These are phyloP conservation scores for Venturia effusa DNA, from an alignment of 2,329 filamentous ascomycete genomes.

Conservation along the genomic window DNA sequence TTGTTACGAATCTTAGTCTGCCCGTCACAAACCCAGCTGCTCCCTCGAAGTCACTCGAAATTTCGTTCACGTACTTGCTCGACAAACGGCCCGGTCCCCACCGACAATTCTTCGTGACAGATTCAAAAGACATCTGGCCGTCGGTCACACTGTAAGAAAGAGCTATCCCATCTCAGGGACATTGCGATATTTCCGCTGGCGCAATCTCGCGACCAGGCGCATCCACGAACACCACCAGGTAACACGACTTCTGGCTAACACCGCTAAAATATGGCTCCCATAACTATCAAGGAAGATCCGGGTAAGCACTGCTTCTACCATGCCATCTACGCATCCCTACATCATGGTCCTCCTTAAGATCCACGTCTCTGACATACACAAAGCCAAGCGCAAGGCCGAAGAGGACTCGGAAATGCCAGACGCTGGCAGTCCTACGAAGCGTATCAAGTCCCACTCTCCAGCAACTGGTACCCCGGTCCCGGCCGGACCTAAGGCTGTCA, in stretches of 20 bases:
- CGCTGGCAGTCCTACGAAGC: slow-evolving; percentile 49
- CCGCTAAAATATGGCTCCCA: slow-evolving; percentile 7
- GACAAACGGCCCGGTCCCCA: background rate
- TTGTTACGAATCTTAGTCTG: no score
- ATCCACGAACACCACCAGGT: background rate
- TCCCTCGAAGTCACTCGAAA: background rate
- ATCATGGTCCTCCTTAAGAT: background rate
- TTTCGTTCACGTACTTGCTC: background rate
- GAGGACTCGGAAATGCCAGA: slow-evolving; percentile 45
- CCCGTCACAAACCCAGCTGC: background rate
- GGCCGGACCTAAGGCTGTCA: slow-evolving; percentile 48
- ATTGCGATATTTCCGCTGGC: background rate
- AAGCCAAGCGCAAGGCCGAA: slow-evolving; percentile 60
- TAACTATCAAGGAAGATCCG: background rate
- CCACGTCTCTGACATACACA: slow-evolving; percentile 10
- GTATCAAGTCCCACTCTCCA: slow-evolving; percentile 42
- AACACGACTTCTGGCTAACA: background rate
- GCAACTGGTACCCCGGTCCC: slow-evolving; percentile 25
- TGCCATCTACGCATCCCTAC: slow-evolving; percentile 2
- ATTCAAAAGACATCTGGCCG: background rate
- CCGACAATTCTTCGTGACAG: background rate
- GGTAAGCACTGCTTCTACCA: background rate
- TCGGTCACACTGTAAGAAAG: background rate
- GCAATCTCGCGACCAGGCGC: background rate
- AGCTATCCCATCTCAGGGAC: background rate